These are phyloP conservation scores for Diplotaxis tenuifolia DNA, from an alignment of 345 rosid species.

Conservation along the genomic window DNA sequence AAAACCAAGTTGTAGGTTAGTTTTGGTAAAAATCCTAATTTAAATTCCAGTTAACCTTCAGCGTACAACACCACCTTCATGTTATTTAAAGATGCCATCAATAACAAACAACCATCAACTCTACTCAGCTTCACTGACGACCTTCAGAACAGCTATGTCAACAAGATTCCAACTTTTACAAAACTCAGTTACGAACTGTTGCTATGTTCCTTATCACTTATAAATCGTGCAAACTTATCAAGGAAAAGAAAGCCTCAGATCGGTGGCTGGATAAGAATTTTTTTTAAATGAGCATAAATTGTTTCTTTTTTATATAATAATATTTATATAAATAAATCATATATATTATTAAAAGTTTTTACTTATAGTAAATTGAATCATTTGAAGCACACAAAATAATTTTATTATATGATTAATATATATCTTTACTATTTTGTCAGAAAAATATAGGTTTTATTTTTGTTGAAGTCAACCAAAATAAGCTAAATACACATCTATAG, in stretches of 20 bases:
- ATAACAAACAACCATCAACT: background rate
- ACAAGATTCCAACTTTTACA: background rate
- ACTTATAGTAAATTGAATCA: too few species aligned
- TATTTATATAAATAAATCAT: too few species aligned
- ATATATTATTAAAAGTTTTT: too few species aligned
- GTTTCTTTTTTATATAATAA: background rate
- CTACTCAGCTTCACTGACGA: background rate
- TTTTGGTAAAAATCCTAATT: too few species aligned
- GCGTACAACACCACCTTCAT: background rate
- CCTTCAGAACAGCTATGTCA: background rate
- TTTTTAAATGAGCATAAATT: background rate
- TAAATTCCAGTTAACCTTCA: too few species aligned
- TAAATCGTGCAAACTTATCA: background rate
- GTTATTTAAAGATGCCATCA: background rate
- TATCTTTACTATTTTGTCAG: too few species aligned
- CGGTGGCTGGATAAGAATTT: background rate
- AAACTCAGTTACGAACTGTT: background rate
- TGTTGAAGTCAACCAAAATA: too few species aligned
- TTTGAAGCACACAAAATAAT: too few species aligned
- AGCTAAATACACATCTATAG: too few species aligned
- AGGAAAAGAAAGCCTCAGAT: background rate
- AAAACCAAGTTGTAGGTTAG: too few species aligned
- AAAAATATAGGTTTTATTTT: too few species aligned
- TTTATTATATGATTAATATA: too few species aligned
- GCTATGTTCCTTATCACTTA: background rate